Percentiles rank a stretch among this genome's conserved stretches.
These are phyloP conservation scores for Leucoagaricus sp. DNA, from an alignment of 1,284 basidiomycete species.

Conservation along the genomic window DNA sequence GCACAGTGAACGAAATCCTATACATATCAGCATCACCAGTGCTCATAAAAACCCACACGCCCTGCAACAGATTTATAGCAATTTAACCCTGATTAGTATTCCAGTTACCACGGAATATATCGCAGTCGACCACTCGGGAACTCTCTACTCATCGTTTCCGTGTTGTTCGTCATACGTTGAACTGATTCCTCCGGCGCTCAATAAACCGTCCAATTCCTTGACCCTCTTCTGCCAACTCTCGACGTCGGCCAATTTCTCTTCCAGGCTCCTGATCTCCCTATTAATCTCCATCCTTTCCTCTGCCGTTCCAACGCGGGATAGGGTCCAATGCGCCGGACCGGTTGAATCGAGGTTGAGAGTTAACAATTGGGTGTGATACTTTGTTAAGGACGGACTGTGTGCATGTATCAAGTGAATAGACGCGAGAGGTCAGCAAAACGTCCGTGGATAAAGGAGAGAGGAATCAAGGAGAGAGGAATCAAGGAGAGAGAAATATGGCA, in stretches of 20 bases:
- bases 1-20: too few relatives aligned
- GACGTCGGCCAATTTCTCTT: conserved; percentile 68
- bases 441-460: too few relatives aligned
- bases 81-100: too few relatives aligned
- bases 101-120: too few relatives aligned
- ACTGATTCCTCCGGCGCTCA: conserved; percentile 34
- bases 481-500: not conserved
- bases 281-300: conserved; percentile 75
- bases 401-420: not conserved
- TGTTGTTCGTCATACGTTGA: not conserved
- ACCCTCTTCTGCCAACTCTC: conserved; percentile 65
- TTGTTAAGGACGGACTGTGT: conserved; percentile 74
- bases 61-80: not conserved
- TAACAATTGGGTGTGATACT: conserved; percentile 83
- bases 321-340: conserved; percentile 60
- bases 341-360: conserved; percentile 65
- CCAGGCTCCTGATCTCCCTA: conserved; percentile 68
- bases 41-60: not conserved
- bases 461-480: too few relatives aligned
- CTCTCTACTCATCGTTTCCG: too few relatives aligned
- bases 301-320: conserved; percentile 69
- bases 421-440: too few relatives aligned
- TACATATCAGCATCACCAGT: not conserved
- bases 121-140: too few relatives aligned
- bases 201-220: conserved; percentile 53